phyloP scores from a whole-genome alignment of 2,329 filamentous ascomycete species.

The Diaporthe sp. region DNA sequence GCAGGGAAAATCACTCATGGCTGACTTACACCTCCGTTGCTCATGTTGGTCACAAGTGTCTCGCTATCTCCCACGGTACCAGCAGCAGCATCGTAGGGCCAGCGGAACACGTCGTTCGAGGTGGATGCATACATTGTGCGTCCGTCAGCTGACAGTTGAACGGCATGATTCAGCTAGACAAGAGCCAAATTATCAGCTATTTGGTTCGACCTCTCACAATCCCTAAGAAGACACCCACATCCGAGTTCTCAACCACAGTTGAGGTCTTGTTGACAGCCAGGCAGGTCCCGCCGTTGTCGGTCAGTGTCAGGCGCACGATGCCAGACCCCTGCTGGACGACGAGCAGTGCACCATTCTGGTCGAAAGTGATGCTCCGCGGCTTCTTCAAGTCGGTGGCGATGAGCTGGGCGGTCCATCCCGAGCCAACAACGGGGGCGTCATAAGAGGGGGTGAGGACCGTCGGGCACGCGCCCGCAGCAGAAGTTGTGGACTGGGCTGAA shows the following conservation, averaged over 20 bases:
- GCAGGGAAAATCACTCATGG: neutral
- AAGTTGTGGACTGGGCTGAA: slow-evolving; percentile 29
- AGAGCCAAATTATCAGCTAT: neutral
- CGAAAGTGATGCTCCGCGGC: slow-evolving; percentile 61
- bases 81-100: slow-evolving; percentile 71
- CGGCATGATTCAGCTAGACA: slow-evolving; percentile 67
- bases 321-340: slow-evolving; percentile 59
- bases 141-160: slow-evolving; percentile 66
- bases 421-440: slow-evolving; percentile 46
- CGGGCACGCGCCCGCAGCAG: slow-evolving; percentile 40
- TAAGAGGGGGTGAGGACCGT: slow-evolving; percentile 45
- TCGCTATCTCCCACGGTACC: slow-evolving; percentile 59
- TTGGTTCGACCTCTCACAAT: neutral
- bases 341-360: slow-evolving; percentile 58
- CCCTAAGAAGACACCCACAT: slow-evolving; percentile 46
- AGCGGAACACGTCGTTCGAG: slow-evolving; percentile 70
- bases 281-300: slow-evolving; percentile 58
- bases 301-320: slow-evolving; percentile 55
- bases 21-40: slow-evolving; percentile 57
- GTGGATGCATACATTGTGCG: slow-evolving; percentile 70
- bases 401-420: slow-evolving; percentile 51
- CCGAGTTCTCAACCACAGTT: slow-evolving; percentile 51
- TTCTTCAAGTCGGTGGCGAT: slow-evolving; percentile 49
- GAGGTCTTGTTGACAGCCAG: slow-evolving; percentile 52
- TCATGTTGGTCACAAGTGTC: slow-evolving; percentile 74